A percentile compares a stretch with the other conserved stretches of the same genome.
Evolutionary conservation across 2,329 filamentous ascomycete genomes (phyloP).

Genomic region (Coniella vitis): DNA sequence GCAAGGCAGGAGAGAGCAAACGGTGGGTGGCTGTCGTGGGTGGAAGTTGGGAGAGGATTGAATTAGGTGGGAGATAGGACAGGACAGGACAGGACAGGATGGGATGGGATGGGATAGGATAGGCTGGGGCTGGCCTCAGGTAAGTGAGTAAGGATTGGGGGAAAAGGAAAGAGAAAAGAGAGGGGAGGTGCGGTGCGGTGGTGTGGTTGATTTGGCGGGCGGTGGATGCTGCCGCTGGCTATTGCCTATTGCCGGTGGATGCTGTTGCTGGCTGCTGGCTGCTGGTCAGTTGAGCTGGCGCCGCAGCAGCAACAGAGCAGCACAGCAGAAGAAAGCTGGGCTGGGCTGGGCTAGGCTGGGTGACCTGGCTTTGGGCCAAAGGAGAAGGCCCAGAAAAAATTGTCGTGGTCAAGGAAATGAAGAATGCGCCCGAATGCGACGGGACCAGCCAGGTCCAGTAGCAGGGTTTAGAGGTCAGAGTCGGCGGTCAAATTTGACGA

Average conservation of each 20-base stretch:
- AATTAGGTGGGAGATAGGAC: not conserved
- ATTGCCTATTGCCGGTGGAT: too few species aligned
- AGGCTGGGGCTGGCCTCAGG: not conserved
- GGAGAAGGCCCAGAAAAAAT: constrained; percentile 6
- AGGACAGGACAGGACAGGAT: not conserved
- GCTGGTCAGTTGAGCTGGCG: too few species aligned
- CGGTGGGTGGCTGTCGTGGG: constrained; percentile 9
- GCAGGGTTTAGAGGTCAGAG: not conserved
- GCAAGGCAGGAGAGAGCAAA: constrained; percentile 4
- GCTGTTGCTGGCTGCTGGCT: too few species aligned
- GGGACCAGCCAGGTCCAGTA: not conserved
- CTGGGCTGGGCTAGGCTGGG: not conserved
- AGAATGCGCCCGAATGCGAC: not conserved
- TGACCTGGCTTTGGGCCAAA: not conserved
- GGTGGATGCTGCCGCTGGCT: too few species aligned
- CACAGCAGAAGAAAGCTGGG: not conserved
- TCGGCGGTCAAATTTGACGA: constrained; percentile 5
- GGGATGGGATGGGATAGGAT: not conserved
- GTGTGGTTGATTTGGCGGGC: too few species aligned
- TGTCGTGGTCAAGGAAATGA: not conserved
- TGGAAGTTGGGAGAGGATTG: not conserved
- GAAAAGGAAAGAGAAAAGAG: too few species aligned
- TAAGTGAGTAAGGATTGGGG: too few species aligned
- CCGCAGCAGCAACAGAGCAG: too few species aligned
- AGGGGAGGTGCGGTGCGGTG: not conserved